Conservation (phyloP, 23 red algal species). For the Gracilaria gracilis region DNA sequence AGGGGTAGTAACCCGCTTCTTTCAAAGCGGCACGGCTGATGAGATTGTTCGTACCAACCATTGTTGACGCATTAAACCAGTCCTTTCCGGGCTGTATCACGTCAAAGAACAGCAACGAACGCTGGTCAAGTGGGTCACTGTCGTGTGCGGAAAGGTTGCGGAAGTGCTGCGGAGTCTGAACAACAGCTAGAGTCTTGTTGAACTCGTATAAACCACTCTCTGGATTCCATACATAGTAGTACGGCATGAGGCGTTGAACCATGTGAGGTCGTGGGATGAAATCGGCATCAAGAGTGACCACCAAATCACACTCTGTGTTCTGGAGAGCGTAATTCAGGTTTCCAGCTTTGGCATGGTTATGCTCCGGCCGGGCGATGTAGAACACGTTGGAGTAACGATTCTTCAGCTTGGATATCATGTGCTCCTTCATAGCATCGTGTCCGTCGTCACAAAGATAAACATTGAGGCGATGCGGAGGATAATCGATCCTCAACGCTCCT, state of each 20-base stretch:
- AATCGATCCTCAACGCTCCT: constrained; percentile 48
- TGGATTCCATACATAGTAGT: constrained; percentile 65
- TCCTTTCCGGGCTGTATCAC: constrained; percentile 58
- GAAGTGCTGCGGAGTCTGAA: constrained; percentile 67
- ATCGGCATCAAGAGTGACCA: constrained; percentile 61
- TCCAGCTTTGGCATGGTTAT: constrained; percentile 63
- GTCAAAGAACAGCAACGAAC: constrained; percentile 41
- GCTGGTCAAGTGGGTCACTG: constrained; percentile 49
- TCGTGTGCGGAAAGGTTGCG: constrained; percentile 62
- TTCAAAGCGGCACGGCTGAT: constrained; percentile 37
- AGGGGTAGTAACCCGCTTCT: constrained; percentile 40
- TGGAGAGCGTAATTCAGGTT: constrained; percentile 62
- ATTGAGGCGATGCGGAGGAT: constrained; percentile 34
- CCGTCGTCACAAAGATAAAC: constrained; percentile 70
- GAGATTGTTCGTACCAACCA: constrained; percentile 65
- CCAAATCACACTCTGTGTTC: constrained; percentile 39
- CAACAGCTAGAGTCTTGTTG: constrained; percentile 43
- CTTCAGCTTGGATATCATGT: constrained; percentile 31
- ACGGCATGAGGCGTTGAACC: constrained; percentile 64
- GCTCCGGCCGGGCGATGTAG: constrained; percentile 42
- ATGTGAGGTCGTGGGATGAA: constrained; percentile 59
- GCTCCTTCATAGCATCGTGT: constrained; percentile 8
- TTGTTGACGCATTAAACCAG: constrained; percentile 60
- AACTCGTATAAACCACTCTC: constrained; percentile 30
- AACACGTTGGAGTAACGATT: constrained; percentile 17